Percentiles rank a stretch among this genome's conserved stretches.
Conservation (phyloP, 129 eudicot species). For the Sambucus nigra region DNA sequence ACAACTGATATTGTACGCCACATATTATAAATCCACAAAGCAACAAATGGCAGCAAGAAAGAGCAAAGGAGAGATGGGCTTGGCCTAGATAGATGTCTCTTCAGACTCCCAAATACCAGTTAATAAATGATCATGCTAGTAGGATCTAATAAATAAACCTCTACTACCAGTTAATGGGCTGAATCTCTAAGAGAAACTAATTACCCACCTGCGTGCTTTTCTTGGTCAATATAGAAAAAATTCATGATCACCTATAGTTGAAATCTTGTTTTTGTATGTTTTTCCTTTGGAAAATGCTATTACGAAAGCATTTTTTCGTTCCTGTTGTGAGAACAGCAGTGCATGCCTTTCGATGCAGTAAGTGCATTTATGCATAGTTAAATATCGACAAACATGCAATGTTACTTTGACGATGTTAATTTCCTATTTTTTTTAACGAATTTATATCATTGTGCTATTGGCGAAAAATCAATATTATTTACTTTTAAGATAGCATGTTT, state of each 20-base stretch:
- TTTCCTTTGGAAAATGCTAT: neutral
- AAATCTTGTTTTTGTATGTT: neutral
- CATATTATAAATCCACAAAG: conserved; percentile 54
- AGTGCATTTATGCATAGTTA: too few species aligned
- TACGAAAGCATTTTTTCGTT: neutral
- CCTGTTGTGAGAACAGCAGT: neutral
- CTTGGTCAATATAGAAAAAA: neutral
- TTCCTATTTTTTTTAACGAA: too few species aligned
- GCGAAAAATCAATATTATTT: too few species aligned
- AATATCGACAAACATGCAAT: too few species aligned
- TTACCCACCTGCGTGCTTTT: neutral
- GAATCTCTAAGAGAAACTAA: neutral
- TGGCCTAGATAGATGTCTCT: conserved; percentile 1
- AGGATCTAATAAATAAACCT: neutral
- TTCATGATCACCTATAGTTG: neutral
- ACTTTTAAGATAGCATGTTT: too few species aligned
- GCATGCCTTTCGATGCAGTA: too few species aligned
- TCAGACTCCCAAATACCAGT: neutral
- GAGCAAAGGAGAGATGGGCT: conserved; percentile 27
- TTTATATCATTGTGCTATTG: too few species aligned
- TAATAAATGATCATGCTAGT: neutral
- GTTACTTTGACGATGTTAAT: too few species aligned
- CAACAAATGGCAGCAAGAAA: conserved; percentile 36
- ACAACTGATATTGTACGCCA: conserved; percentile 57
- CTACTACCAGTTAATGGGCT: neutral